Conservation (phyloP, 192 early-diverging fungal genomes). For the Coemansia sp. region DNA sequence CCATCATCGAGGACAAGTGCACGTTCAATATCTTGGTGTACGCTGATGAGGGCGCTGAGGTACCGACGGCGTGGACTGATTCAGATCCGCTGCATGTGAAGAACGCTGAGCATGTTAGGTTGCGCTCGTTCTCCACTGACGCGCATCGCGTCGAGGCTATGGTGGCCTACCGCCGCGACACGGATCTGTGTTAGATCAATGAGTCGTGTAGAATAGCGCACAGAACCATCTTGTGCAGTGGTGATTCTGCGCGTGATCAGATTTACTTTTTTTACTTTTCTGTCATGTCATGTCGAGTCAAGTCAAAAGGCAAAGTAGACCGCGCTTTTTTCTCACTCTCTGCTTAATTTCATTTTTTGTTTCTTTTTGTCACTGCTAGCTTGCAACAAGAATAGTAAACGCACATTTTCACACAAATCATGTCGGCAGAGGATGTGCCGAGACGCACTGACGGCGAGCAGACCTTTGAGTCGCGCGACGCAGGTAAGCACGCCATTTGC, state of each 20-base stretch:
- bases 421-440: not conserved
- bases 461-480: not conserved
- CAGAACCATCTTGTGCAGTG: not conserved
- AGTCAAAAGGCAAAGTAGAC: no score
- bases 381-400: no score
- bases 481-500: no score
- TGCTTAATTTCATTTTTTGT: no score
- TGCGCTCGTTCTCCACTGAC: slow-evolving; percentile 81
- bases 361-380: slow-evolving; percentile 3
- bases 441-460: no score
- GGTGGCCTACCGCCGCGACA: slow-evolving; percentile 76
- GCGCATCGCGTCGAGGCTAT: slow-evolving; percentile 81
- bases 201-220: no score
- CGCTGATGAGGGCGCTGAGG: slow-evolving; percentile 80
- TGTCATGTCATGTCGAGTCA: not conserved
- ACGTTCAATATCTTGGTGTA: slow-evolving; percentile 92
- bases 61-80: slow-evolving; percentile 84
- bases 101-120: slow-evolving; percentile 79
- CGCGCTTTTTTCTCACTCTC: no score
- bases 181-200: slow-evolving; percentile 55
- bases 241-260: not conserved
- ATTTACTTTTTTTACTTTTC: not conserved
- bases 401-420: not conserved
- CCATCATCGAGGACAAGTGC: slow-evolving; percentile 82
- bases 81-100: slow-evolving; percentile 74